A percentile compares a stretch with the other conserved stretches of the same genome.
Evolutionary conservation across 73 alveolate genomes (phyloP).

Genomic region (Paramecium biaurelia): DNA sequence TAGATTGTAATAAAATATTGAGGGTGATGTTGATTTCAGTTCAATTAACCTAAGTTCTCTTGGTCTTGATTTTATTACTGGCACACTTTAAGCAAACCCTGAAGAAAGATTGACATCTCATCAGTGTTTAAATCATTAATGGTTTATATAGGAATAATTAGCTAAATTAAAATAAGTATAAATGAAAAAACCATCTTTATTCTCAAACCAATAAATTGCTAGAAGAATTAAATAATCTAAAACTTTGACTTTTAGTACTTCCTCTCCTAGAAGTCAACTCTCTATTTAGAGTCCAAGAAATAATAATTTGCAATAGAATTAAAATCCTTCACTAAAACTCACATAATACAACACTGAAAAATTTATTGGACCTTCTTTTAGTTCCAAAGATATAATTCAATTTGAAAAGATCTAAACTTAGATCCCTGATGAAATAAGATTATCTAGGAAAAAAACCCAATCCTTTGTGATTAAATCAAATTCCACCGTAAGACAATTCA

Average conservation of each 20-base stretch:
- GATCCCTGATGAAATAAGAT: neutral
- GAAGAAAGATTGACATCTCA: conserved; percentile 19
- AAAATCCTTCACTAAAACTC: neutral
- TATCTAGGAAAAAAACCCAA: neutral
- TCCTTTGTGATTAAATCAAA: neutral
- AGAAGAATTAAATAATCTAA: conserved; percentile 3
- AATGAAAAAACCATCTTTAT: neutral
- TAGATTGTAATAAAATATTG: neutral
- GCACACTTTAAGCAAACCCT: neutral
- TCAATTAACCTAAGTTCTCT: neutral
- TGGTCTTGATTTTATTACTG: neutral
- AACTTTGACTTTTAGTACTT: neutral
- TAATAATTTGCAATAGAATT: neutral
- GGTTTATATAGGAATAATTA: neutral
- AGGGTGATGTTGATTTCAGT: neutral
- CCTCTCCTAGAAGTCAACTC: conserved; percentile 20
- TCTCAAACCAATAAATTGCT: neutral
- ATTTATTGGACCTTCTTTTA: neutral
- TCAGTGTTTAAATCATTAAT: neutral
- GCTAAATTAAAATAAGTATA: neutral
- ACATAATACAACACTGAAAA: neutral
- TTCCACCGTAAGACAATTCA: neutral
- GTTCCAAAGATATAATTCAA: neutral
- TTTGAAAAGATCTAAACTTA: neutral
- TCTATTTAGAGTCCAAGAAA: conserved; percentile 15